Evolutionary conservation across 73 alveolate species (phyloP).

Genomic region (Urostyla sp.): DNA sequence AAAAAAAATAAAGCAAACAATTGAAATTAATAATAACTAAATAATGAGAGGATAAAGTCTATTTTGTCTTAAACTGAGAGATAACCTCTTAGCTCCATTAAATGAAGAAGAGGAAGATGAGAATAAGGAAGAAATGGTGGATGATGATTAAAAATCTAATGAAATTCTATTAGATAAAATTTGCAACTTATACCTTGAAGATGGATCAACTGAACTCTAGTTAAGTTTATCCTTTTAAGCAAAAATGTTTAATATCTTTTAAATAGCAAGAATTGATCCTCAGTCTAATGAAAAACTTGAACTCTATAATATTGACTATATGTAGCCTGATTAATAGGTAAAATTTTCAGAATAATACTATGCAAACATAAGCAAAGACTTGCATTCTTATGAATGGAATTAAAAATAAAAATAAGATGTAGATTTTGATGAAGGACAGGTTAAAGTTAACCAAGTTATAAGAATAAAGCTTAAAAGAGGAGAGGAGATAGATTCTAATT

Average conservation of each 20-base stretch:
- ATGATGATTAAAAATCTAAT: neutral
- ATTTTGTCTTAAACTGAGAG: neutral
- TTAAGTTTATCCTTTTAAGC: slow-evolving; percentile 9
- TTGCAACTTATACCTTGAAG: too few species aligned
- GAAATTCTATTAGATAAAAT: too few species aligned
- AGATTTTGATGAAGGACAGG: slow-evolving; percentile 2
- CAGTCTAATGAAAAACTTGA: neutral
- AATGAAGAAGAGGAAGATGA: slow-evolving; percentile 4
- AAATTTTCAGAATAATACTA: neutral
- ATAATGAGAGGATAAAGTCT: neutral
- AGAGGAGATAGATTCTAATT: too few species aligned
- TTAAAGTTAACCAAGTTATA: neutral
- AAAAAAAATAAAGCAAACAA: slow-evolving; percentile 3
- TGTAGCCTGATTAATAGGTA: slow-evolving; percentile 3
- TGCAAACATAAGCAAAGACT: slow-evolving; percentile 17
- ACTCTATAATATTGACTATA: neutral
- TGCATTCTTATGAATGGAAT: slow-evolving; percentile 23
- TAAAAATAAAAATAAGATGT: neutral
- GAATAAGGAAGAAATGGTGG: neutral
- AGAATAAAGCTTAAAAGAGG: slow-evolving; percentile 2
- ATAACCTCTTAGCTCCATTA: neutral
- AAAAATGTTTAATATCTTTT: neutral
- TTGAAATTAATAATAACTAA: neutral
- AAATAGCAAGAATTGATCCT: neutral
- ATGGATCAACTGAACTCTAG: neutral